Evolutionary conservation across 176 grass and related monocot genomes (phyloP).

Genomic region (Elymus sibiricus): DNA sequence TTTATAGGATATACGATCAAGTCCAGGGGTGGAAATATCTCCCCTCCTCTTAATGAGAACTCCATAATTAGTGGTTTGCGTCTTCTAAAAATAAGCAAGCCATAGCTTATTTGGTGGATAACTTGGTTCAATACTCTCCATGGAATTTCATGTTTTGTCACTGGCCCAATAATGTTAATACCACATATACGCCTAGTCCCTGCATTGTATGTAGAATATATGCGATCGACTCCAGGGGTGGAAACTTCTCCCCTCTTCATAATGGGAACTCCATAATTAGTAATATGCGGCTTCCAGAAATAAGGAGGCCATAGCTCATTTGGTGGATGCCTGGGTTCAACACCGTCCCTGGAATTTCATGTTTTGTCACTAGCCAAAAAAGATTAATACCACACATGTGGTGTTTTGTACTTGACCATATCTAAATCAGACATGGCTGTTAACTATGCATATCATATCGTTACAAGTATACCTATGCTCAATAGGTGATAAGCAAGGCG

Average conservation of each 20-base stretch:
- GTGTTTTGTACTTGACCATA: background rate
- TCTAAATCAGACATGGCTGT: background rate
- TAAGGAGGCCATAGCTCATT: background rate
- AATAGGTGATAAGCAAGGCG: background rate
- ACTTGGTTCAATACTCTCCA: background rate
- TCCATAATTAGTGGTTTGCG: background rate
- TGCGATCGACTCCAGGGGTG: background rate
- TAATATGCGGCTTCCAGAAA: slow-evolving; percentile 8
- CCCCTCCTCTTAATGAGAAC: background rate
- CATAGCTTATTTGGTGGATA: background rate
- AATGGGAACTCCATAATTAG: slow-evolving; percentile 8
- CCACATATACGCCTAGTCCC: background rate
- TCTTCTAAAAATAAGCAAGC: background rate
- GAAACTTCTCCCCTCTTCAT: background rate
- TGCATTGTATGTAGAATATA: background rate
- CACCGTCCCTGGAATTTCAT: background rate
- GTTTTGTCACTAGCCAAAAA: background rate
- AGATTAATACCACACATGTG: background rate
- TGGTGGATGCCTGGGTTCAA: background rate
- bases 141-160: background rate
- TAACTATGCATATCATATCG: background rate
- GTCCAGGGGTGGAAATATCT: background rate
- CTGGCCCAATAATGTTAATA: background rate
- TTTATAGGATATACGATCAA: slow-evolving; percentile 2
- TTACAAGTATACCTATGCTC: background rate